These are phyloP conservation scores for Trichoderma endophyticum DNA, from an alignment of 2,329 filamentous ascomycete genomes.

Conservation along the genomic window DNA sequence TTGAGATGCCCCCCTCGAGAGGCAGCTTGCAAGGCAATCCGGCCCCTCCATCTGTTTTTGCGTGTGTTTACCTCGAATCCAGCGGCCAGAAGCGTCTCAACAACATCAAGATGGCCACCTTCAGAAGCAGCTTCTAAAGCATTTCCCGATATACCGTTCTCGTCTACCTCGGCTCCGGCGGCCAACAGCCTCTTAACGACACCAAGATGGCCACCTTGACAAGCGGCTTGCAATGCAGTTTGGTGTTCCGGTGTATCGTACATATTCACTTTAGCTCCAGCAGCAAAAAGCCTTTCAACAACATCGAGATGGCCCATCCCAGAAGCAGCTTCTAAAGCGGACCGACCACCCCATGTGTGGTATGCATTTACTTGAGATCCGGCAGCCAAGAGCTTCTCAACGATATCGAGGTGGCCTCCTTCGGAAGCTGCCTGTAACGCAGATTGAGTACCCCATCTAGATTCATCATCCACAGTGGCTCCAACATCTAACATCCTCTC, in stretches of 20 bases:
- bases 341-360: too few species aligned
- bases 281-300: not conserved
- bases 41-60: not conserved
- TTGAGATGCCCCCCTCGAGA: not conserved
- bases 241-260: fast-evolving
- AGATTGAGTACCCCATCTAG: too few species aligned
- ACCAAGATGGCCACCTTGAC: not conserved
- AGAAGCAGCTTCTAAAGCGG: not conserved
- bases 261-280: not conserved
- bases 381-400: too few species aligned
- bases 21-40: not conserved
- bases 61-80: not conserved
- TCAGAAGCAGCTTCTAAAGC: constrained; percentile 12
- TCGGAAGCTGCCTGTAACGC: too few species aligned
- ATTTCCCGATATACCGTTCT: not conserved
- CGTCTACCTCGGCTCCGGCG: not conserved
- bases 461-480: too few species aligned
- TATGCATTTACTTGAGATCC: too few species aligned
- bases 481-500: too few species aligned
- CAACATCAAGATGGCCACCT: not conserved
- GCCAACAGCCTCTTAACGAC: not conserved
- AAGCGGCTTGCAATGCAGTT: not conserved
- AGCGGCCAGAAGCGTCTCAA: not conserved
- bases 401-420: too few species aligned
- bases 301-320: not conserved